Conservation (phyloP, 345 rosid genomes). For the Streptanthus diversifolius region DNA sequence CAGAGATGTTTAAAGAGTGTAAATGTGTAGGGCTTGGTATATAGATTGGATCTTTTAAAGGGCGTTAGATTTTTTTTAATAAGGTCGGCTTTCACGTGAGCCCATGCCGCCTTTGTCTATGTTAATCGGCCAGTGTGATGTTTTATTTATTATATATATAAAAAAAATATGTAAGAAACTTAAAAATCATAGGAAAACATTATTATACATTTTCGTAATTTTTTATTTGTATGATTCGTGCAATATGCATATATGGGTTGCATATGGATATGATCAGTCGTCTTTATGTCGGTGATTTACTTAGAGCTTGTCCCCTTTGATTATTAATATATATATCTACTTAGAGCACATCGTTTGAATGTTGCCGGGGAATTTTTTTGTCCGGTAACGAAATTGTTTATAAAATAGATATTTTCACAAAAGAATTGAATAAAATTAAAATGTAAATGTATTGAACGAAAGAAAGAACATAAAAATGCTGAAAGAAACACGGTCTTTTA, state of each 20-base stretch:
- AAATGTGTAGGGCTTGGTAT: background rate
- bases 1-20: background rate
- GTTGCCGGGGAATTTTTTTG: background rate
- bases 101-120: slow-evolving; percentile 34
- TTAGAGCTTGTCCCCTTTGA: background rate
- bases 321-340: background rate
- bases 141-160: background rate
- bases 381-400: background rate
- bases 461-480: background rate
- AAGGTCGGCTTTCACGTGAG: slow-evolving; percentile 35
- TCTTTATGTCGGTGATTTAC: slow-evolving; percentile 31
- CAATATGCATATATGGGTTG: slow-evolving; percentile 17
- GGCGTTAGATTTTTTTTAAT: background rate
- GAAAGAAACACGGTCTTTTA: too few relatives aligned
- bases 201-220: slow-evolving; percentile 9
- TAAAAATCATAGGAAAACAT: background rate
- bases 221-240: slow-evolving; percentile 1
- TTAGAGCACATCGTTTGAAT: background rate
- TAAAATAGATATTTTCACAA: background rate
- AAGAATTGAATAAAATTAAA: background rate
- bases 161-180: background rate
- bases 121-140: slow-evolving; percentile 28
- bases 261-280: slow-evolving; percentile 15
- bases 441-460: background rate
- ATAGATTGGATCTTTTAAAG: slow-evolving; percentile 21